A percentile compares a stretch with the other conserved stretches of the same genome.
phyloP scores from a whole-genome alignment of 352 stramenopile species.

The Globisporangium emineosum region DNA sequence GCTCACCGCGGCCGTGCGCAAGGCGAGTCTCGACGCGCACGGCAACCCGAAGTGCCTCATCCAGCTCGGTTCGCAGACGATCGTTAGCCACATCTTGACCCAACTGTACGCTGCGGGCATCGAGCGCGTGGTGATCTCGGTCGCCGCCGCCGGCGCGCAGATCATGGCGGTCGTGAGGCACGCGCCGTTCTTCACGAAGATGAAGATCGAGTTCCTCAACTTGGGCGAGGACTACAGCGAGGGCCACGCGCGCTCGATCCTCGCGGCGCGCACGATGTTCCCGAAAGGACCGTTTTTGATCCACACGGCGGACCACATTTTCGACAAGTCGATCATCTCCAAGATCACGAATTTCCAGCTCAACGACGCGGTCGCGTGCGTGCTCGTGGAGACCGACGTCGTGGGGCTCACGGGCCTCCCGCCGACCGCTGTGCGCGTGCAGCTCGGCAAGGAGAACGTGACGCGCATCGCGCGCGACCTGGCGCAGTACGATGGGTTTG shows the following conservation, averaged over 20 bases:
- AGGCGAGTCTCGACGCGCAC: slow-evolving; percentile 47
- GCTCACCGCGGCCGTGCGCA: slow-evolving; percentile 59
- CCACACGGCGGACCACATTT: slow-evolving; percentile 84
- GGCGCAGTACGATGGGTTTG: slow-evolving; percentile 55
- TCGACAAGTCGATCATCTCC: slow-evolving; percentile 73
- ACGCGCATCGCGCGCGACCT: slow-evolving; percentile 59
- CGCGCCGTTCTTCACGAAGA: slow-evolving; percentile 67
- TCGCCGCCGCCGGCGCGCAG: slow-evolving; percentile 50
- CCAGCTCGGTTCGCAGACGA: slow-evolving; percentile 62
- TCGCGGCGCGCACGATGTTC: slow-evolving; percentile 80
- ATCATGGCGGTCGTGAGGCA: slow-evolving; percentile 67
- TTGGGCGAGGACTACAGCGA: slow-evolving; percentile 75
- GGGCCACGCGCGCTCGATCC: slow-evolving; percentile 65
- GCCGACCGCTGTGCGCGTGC: slow-evolving; percentile 56
- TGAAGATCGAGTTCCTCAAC: slow-evolving; percentile 85
- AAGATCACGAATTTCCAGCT: slow-evolving; percentile 60
- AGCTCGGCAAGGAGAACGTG: slow-evolving; percentile 55
- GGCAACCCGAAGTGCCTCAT: slow-evolving; percentile 72
- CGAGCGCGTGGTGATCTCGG: slow-evolving; percentile 75
- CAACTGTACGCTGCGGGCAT: slow-evolving; percentile 74
- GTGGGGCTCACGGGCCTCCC: slow-evolving; percentile 56
- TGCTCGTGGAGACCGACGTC: slow-evolving; percentile 74
- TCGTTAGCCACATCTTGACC: slow-evolving; percentile 77
- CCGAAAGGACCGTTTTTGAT: slow-evolving; percentile 76
- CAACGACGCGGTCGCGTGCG: slow-evolving; percentile 55